Base-by-base conservation (phyloP, 352 stramenopile species). In the Phytophthora tentaculata region DNA sequence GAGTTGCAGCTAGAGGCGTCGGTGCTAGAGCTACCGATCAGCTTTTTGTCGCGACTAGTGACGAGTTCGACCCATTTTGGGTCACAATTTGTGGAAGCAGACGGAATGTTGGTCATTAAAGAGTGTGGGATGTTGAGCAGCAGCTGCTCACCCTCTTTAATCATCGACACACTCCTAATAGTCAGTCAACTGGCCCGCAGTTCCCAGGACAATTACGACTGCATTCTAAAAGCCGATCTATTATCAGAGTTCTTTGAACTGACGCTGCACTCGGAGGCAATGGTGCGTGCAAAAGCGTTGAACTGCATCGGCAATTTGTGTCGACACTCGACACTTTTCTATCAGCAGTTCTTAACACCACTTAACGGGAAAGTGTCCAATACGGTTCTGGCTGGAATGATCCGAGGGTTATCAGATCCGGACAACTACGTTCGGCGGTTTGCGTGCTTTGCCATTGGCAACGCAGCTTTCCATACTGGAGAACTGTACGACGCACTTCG, bases 251-350 rank as follows among this genome's bases (percentile, higher is more conserved):
- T 97, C 2, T 76, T 75, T 10, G 59, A 80, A 2, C 58, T 97
- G 5, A 71, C 96, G 10, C 22, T 71, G 35, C 82, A 95, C 47
- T 56, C 63, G 0, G 85, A 96, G 56, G 64, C 88, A 3, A 89
- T 90, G 73, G 86, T 98, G 2, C 79, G 92, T 6, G 83, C 91
- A 10, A 98, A 97, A 66, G 72, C 81, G 1, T 90, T 96, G 52
- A 97, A 98, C 58, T 96, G 96, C 52, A 80, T 98, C 37, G 95
- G 95, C 8, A 98, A 98, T 48, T 78, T 98, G 16, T 98, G 92
- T 54, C 83, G 90, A 12, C 91, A 98, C 71, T 97, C 89, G n/a
- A 88, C 81, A 6, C 64, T 84, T 16, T 98, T 98, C 56, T 98
- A 98, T 57, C 66, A 73, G 3, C 76, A 84, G 12, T 84, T 98